phyloP scores from a whole-genome alignment of 306 rosid genomes.

The Vicia faba region DNA sequence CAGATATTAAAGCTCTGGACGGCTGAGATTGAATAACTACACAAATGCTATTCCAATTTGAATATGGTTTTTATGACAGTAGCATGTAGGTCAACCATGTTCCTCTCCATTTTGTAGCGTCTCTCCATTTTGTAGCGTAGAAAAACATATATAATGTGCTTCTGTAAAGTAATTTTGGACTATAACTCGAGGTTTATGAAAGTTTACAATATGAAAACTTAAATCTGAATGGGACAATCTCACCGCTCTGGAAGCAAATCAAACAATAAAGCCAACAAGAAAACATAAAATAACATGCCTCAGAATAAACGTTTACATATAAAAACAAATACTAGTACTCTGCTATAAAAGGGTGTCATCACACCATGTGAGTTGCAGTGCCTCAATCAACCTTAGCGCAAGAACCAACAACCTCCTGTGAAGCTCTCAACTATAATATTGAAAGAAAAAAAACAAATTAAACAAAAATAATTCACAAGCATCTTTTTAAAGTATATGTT shows the following conservation, averaged over 20 bases:
- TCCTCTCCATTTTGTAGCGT: neutral
- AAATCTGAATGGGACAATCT: constrained; percentile 28
- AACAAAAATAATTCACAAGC: no score
- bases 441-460: constrained; percentile 1
- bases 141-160: neutral
- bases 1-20: neutral
- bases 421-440: constrained; percentile 21
- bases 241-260: constrained; percentile 17
- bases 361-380: constrained; percentile 25
- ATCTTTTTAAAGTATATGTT: no score
- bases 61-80: neutral
- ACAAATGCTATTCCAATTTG: neutral
- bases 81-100: neutral
- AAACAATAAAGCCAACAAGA: constrained; percentile 18
- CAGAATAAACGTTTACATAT: neutral
- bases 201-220: constrained; percentile 13
- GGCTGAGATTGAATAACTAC: neutral
- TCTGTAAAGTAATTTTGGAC: neutral
- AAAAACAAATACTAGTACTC: neutral
- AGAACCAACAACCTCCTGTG: constrained; percentile 9
- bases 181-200: neutral
- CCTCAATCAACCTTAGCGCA: constrained; percentile 16
- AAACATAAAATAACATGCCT: constrained; percentile 23
- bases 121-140: neutral
- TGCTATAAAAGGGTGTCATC: constrained; percentile 12